A percentile compares a stretch with the other conserved stretches of the same genome.
phyloP scores from a whole-genome alignment of 2,329 filamentous ascomycete species.

The Penicillium aurantiogriseum region DNA sequence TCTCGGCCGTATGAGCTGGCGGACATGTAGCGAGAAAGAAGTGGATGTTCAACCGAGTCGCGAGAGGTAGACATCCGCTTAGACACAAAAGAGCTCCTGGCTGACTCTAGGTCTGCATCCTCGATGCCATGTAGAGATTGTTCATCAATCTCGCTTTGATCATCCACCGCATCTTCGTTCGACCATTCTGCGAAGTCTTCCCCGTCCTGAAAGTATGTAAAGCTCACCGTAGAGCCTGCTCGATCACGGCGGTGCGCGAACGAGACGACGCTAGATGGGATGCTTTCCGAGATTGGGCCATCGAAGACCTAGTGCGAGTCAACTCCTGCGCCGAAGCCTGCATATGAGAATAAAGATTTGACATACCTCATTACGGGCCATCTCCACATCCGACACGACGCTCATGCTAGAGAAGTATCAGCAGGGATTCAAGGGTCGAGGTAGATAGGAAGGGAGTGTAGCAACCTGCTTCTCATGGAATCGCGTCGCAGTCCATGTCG shows the following conservation, averaged over 20 bases:
- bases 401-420: conserved; percentile 54
- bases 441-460: neutral
- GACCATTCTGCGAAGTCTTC: conserved; percentile 57
- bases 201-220: conserved; percentile 78
- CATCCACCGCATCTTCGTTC: conserved; percentile 50
- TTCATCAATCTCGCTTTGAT: conserved; percentile 46
- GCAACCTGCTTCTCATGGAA: conserved; percentile 43
- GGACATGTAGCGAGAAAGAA: conserved; percentile 71
- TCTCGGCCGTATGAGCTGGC: conserved; percentile 66
- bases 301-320: conserved; percentile 64
- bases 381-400: conserved; percentile 93
- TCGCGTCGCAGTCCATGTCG: conserved; percentile 31
- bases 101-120: conserved; percentile 39
- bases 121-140: conserved; percentile 41
- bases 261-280: conserved; percentile 90
- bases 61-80: conserved; percentile 40
- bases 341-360: conserved; percentile 1
- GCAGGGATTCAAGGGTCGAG: neutral
- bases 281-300: conserved; percentile 88
- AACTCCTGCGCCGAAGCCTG: conserved; percentile 1
- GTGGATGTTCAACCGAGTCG: conserved; percentile 54
- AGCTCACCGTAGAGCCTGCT: conserved; percentile 82
- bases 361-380: conserved; percentile 89
- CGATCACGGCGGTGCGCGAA: conserved; percentile 81
- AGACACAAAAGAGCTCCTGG: conserved; percentile 31